Base-by-base conservation (phyloP, 192 early-diverging fungal species). In the Borealophlyctis nickersoniae region DNA sequence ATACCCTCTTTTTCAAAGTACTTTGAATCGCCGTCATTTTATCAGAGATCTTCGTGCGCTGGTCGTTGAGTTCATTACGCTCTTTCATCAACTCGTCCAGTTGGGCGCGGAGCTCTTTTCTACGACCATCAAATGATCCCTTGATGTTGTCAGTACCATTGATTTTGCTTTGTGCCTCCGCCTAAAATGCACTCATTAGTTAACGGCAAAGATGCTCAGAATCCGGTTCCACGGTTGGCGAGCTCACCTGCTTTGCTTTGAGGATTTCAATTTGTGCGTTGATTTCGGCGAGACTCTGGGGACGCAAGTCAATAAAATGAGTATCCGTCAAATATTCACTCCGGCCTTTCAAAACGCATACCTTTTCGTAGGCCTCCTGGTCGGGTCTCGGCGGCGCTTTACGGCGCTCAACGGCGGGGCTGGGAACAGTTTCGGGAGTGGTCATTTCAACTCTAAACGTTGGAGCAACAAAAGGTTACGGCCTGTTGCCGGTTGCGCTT, bases 1-100 rank as follows among this genome's bases (percentile, higher is more conserved):
- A 28, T 66, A 88, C 89, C 83, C 90, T 93, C 79, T 92, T 92
- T 74, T 84, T 82, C 66, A 93, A 79, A 34, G 82, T 83, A 22
- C 86, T 83, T 59, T 88, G 85, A 26, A 93, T 77, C 50, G 76
- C 62, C 56, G 82, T 90, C 59, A 91, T 72, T 63, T 85, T 76
- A 71, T 91, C 88, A 72, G 91, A 81, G 24, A 86, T 82, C 71
- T 85, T 85, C 69, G 78, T 78, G 51, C 88, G 83, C 51, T 75
- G 77, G 56, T 88, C 81, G 73, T 86, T 87, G 50, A 88, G 73
- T 32, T 83, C 84, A 31, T 76, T 80, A 66, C 91, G 88, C 74
- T 92, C 82, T 34, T 81, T 83, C 62, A 81, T 86, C 39, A 94
- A 77, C 36, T 76, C 86, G 54, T 84, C 81, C 45, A 92, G 69